Conservation (phyloP, 805 yeast genomes). For the Sungouiozyma ichnusensis region DNA sequence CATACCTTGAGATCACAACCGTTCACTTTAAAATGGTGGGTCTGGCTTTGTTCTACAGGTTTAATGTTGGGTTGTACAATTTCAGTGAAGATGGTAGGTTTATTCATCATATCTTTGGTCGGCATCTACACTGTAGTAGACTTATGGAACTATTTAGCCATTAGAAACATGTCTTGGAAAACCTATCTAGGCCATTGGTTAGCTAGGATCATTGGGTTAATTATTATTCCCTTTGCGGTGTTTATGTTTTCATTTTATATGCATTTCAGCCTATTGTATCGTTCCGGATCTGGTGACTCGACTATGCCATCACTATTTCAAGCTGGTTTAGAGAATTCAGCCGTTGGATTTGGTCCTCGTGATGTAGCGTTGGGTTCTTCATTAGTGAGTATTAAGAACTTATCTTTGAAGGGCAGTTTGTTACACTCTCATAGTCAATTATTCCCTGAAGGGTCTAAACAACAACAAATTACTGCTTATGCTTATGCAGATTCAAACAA, state of each 20-base stretch:
- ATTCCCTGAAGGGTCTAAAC: slow-evolving; percentile 86
- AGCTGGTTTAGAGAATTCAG: slow-evolving; percentile 60
- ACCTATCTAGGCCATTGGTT: slow-evolving; percentile 53
- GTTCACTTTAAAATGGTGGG: slow-evolving; percentile 86
- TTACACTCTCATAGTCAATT: slow-evolving; percentile 80
- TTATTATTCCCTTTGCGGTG: slow-evolving; percentile 50
- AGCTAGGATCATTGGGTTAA: slow-evolving; percentile 53
- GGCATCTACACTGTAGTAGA: slow-evolving; percentile 87
- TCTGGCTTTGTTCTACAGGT: slow-evolving; percentile 81
- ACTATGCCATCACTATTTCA: slow-evolving; percentile 74
- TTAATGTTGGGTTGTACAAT: slow-evolving; percentile 79
- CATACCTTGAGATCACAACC: slow-evolving; percentile 38
- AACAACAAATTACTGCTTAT: slow-evolving; percentile 91
- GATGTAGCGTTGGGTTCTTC: slow-evolving; percentile 57
- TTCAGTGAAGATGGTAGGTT: slow-evolving; percentile 94
- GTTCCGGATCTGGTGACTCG: slow-evolving; percentile 74
- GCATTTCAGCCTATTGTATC: slow-evolving; percentile 63
- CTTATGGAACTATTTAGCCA: slow-evolving; percentile 77
- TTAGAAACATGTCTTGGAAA: slow-evolving; percentile 40
- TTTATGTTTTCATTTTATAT: slow-evolving; percentile 60
- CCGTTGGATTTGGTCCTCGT: slow-evolving; percentile 58
- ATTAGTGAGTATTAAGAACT: slow-evolving; percentile 39
- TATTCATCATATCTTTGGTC: slow-evolving; percentile 75
- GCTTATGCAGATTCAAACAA: slow-evolving; percentile 83
- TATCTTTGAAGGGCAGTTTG: slow-evolving; percentile 65